Base-by-base conservation (phyloP, 352 stramenopile species). In the Nothophytophthora sp. region DNA sequence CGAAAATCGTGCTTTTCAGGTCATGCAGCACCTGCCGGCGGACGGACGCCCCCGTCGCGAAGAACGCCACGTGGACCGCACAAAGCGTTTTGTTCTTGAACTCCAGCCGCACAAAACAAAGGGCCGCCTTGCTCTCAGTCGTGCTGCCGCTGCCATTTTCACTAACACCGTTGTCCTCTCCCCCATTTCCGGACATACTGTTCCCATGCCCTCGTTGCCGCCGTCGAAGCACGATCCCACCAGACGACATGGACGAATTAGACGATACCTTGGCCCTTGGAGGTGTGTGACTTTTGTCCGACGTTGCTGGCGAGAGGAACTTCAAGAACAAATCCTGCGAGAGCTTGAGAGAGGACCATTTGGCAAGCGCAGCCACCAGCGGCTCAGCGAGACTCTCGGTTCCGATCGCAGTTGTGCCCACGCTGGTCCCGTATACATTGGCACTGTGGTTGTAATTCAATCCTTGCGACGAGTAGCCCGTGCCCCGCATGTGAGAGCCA, bases 31-130 rank as follows among this genome's bases (percentile, higher is more conserved):
- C 77, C 27, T 86, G 63, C 11, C 84, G 82, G 8, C 86, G 69
- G 10, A 67, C 76, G 2, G 76, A 78, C 22, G 78, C 64, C 32
- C 60, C 78, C 16, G 78, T 88, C n/a, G 83, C 76, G 33, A 92
- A 96, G 39, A 96, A 96, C n/a, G 86, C 86, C 24, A 93, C 76
- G 51, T 96, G 81, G 28, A 96, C 56, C 19, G 81, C 76, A 13
- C 82, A 81, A 2, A 96, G 48, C 15, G 82, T 88, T 50, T 88
- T 85, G 59, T 79, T 90, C 43, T 90, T 93, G 25, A 84, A 65
- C 50, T 94, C 83, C 7, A 94, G 44, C 11, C 86, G 80, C 4
- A 94, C 80, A 51, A 96, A 94, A 39, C 86, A 96, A 25, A 96
- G 50, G 23, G 85, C 78, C 40, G 63, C 70, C 35, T 74, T 85